These are phyloP conservation scores for Ustilago nuda DNA, from an alignment of 1,284 basidiomycete species.

Conservation along the genomic window DNA sequence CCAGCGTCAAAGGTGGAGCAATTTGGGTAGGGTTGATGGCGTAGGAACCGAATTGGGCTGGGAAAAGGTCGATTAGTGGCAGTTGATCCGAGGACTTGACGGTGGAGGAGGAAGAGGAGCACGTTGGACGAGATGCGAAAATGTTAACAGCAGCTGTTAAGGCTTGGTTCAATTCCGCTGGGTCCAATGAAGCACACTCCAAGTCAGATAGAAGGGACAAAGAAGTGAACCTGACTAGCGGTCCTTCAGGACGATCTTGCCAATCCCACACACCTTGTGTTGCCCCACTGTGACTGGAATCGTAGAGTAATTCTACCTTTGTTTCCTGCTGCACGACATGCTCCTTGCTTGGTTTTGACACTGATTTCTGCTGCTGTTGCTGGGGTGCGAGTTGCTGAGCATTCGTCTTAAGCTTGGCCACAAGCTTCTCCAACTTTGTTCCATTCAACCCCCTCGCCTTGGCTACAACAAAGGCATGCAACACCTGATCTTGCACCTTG, in stretches of 20 bases:
- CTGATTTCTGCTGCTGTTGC: neutral
- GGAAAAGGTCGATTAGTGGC: constrained; percentile 42
- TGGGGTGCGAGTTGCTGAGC: neutral
- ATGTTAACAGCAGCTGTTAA: constrained; percentile 26
- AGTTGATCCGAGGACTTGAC: constrained; percentile 4
- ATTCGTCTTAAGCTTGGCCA: constrained; percentile 4
- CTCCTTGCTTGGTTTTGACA: neutral
- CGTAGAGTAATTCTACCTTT: constrained; percentile 31
- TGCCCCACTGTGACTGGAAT: constrained; percentile 9
- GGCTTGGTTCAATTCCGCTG: constrained; percentile 48
- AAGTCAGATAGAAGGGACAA: constrained; percentile 48
- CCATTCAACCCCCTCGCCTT: constrained; percentile 45
- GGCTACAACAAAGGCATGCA: constrained; percentile 56
- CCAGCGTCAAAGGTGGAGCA: constrained; percentile 23
- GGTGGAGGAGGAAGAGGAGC: neutral
- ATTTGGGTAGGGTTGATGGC: constrained; percentile 1
- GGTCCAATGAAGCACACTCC: constrained; percentile 52
- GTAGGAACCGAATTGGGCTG: constrained; percentile 38
- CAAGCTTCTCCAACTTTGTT: constrained; percentile 52
- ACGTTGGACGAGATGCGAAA: constrained; percentile 27
- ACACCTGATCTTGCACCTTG: constrained; percentile 32
- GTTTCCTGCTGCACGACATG: neutral
- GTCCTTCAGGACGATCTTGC: constrained; percentile 59
- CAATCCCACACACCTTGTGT: constrained; percentile 51
- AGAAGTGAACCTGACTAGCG: constrained; percentile 46